Evolutionary conservation across 257 asterid species (phyloP), one percentile per base, ranked within the genome.

Genomic region (Solanum sparsipilum): DNA sequence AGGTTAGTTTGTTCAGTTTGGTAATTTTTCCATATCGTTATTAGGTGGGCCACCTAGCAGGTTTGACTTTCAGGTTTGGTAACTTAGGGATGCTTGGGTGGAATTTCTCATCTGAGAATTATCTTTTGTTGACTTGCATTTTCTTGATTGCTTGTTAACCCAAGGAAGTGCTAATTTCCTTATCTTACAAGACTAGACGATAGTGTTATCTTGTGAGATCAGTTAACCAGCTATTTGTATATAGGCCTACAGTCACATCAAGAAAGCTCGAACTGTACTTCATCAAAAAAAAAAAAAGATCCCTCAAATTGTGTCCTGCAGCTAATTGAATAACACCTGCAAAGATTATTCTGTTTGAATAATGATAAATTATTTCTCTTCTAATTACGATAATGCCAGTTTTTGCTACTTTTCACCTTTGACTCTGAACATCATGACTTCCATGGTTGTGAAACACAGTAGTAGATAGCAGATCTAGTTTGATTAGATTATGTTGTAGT

Each of bases 1-100:
- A 93, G 94, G 94, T 93, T 32, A 13, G 85, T 81, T 25, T 7
- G 25, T 7, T 44, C 25, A 78, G 15, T 73, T 73, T 20, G 82
- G 21, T 35, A 18, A 31, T 6, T 71, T 71, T 71, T 71, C 25
- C 25, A 31, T 16, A 32, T 71, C 13, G n/a, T 32, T 71, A 32
- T 71, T 71, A 16, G 39, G 23, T 70, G 76, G 38, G 7, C 36
- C n/a, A 70, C 11, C n/a, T 31, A 31, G 38, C 11, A 70, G 16
- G 29, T 34, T 73, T 73, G 27, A 34, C 46, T 20, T 73, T 73
- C 29, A 5, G 29, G 46, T 4, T 32, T 32, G 12, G 2, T 70
- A 29, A 29, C 75, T 68, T 56, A 56, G 11, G 67, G 67, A 20
- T 56, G 67, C 67, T 58, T 58, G 12, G 67, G 25, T 58, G 67